Evolutionary conservation across 2,329 filamentous ascomycete genomes (phyloP), one percentile per base, ranked within the genome.

Genomic region (Samsoniella hepiali): DNA sequence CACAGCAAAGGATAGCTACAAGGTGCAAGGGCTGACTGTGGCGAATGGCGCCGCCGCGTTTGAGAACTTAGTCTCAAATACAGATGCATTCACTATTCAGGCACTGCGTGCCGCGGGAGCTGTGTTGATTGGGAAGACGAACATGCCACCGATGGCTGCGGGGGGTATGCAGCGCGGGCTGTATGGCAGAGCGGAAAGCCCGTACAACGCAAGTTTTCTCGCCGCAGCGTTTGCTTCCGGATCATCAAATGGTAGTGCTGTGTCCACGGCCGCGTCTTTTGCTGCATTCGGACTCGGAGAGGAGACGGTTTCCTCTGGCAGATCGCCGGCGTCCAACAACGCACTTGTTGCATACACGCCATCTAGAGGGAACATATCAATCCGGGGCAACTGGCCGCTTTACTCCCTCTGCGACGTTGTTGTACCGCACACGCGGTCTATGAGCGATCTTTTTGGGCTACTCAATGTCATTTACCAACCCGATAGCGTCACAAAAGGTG

Each of bases 1-100:
- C 64, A 84, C 82, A 0, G 74, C 85, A 67, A 87, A 87, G 69
- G 84, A 87, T 68, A 82, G 77, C 67, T 86, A 82, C 74, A 84
- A 81, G 66, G 79, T 82, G 34, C 75, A 76, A 31, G 81, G 81
- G 1, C 78, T 86, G 76, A 84, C 78, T 0, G 79, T 82, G 2
- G 82, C 83, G 0, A 73, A 77, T 58, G 84, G 83, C 1, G 86
- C 83, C 0, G 81, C 82, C 2, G 84, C 84, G 0, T 83, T 87
- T 61, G 68, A 77, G 38, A 69, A 79, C 8, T 69, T 87, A 0
- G 67, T 81, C 2, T 78, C 84, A 0, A 80, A 76, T 8, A 77
- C 82, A 51, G 83, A 87, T 69, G 81, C 83, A 1, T 80, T 80
- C 3, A 79, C 80, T 6, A 82, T 83, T 0, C 67, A 76, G 11